These are phyloP conservation scores for Botrytis paeoniae DNA, from an alignment of 2,329 filamentous ascomycete genomes.

Conservation along the genomic window DNA sequence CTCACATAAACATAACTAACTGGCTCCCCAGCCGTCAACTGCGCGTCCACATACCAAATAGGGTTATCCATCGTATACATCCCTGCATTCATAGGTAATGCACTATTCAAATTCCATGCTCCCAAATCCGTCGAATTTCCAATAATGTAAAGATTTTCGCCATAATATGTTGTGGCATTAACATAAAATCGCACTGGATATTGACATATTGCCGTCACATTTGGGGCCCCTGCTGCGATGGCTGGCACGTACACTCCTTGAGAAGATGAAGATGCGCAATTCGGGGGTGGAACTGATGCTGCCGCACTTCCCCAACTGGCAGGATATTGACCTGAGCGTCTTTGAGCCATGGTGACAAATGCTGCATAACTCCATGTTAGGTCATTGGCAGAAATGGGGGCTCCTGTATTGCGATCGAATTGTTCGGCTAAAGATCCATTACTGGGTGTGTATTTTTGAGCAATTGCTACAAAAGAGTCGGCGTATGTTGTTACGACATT, in stretches of 20 bases:
- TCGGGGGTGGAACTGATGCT: constrained; percentile 46
- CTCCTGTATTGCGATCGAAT: constrained; percentile 53
- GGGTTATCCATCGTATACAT: constrained; percentile 45
- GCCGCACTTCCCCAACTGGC: constrained; percentile 51
- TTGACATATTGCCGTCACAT: constrained; percentile 31
- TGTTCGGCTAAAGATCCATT: constrained; percentile 66
- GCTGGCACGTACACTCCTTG: constrained; percentile 49
- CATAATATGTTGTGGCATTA: constrained; percentile 46
- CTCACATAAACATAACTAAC: constrained; percentile 48
- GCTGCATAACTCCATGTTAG: constrained; percentile 74
- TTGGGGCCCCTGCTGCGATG: constrained; percentile 45
- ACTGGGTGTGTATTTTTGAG: constrained; percentile 49
- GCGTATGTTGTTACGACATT: constrained; percentile 61
- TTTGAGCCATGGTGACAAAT: constrained; percentile 59
- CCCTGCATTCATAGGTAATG: constrained; percentile 41
- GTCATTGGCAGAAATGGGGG: constrained; percentile 59
- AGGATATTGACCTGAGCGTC: constrained; percentile 53
- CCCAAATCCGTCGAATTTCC: constrained; percentile 46
- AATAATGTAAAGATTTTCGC: constrained; percentile 47
- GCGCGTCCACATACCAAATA: constrained; percentile 45
- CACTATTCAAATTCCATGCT: constrained; percentile 40
- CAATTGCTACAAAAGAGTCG: constrained; percentile 51
- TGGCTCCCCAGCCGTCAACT: constrained; percentile 42
- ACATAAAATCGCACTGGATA: constrained; percentile 46
- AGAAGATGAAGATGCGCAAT: constrained; percentile 48